phyloP scores from a whole-genome alignment of 805 yeast species.

The Candida xyloterini region DNA sequence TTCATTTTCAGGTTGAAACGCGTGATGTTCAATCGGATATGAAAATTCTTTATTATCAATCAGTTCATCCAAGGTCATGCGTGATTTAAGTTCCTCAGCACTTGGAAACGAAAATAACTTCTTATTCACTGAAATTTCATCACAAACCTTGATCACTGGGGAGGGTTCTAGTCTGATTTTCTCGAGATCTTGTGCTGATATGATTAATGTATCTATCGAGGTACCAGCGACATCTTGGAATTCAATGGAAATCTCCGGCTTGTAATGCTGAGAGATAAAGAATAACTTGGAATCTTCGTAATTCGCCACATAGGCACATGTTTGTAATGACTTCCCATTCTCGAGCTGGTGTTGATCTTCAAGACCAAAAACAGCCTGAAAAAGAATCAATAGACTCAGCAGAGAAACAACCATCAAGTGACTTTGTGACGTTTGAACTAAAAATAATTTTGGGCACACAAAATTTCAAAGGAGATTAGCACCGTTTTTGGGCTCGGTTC shows the following conservation, averaged over 20 bases:
- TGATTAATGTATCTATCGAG: conserved; percentile 21
- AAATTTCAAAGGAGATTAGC: background rate
- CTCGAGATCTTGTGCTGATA: conserved; percentile 25
- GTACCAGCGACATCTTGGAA: conserved; percentile 12
- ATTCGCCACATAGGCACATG: conserved; percentile 32
- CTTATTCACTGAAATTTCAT: conserved; percentile 25
- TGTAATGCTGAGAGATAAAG: conserved; percentile 17
- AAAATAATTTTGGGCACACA: conserved; percentile 2
- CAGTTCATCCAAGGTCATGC: conserved; percentile 17
- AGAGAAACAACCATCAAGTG: background rate
- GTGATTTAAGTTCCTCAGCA: conserved; percentile 12
- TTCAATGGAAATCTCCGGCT: conserved; percentile 21
- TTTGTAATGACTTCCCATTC: conserved; percentile 24
- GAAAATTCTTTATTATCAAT: conserved; percentile 16
- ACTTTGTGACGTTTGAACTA: background rate
- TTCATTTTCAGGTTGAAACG: conserved; percentile 7
- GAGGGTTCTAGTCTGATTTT: conserved; percentile 24
- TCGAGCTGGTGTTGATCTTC: conserved; percentile 24
- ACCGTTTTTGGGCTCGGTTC: background rate
- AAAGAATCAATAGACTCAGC: background rate
- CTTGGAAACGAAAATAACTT: conserved; percentile 24
- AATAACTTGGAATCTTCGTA: conserved; percentile 20
- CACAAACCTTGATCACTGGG: conserved; percentile 31
- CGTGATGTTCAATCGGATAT: conserved; percentile 20
- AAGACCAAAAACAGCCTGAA: conserved; percentile 13